Evolutionary conservation across 129 eudicot species (phyloP).

Genomic region (Heracleum sosnowskyi): DNA sequence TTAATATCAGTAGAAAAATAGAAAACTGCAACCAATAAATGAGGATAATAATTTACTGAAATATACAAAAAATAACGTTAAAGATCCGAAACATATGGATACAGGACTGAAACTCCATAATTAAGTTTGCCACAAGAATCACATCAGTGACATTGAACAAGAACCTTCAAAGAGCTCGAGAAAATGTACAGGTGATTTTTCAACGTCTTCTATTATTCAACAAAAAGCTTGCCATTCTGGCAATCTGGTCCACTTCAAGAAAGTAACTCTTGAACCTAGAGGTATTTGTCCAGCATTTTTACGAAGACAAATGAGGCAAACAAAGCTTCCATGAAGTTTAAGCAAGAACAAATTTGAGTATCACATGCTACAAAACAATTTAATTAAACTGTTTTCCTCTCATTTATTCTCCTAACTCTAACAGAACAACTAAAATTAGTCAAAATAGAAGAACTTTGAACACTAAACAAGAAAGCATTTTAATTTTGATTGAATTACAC

Average conservation of each 20-base stretch:
- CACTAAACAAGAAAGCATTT: no score
- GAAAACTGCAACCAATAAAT: background rate
- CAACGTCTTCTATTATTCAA: background rate
- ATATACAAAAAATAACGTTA: no score
- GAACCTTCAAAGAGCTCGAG: background rate
- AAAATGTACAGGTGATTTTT: background rate
- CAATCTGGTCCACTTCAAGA: background rate
- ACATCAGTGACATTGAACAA: background rate
- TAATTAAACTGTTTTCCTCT: background rate
- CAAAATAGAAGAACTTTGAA: background rate
- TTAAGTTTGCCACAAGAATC: background rate
- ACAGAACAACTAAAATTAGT: background rate
- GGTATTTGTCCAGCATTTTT: background rate
- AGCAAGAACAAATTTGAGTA: background rate
- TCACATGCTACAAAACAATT: background rate
- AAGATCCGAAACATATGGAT: background rate
- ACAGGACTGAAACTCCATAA: background rate
- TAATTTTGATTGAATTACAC: no score
- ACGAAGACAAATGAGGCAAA: background rate
- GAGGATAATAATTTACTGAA: background rate
- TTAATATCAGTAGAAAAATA: background rate
- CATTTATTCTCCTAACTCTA: background rate
- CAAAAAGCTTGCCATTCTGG: background rate
- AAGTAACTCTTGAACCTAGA: background rate
- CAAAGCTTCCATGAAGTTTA: background rate